Evolutionary conservation across 768 basidiomycete species (phyloP).

Genomic region (Kwoniella dendrophila): DNA sequence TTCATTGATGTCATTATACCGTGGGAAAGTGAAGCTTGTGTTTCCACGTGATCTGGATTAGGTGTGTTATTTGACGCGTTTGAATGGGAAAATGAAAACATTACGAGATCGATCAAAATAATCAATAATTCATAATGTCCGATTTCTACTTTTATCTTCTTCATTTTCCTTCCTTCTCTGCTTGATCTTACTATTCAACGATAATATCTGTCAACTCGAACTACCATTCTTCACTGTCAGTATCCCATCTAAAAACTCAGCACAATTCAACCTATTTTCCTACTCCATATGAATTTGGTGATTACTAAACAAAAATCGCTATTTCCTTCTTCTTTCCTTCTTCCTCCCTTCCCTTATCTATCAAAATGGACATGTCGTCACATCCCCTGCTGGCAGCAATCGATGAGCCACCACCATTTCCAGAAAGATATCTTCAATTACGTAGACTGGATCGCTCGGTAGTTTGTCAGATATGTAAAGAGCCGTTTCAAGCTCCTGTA

Average conservation of each 20-base stretch:
- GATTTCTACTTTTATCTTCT: constrained; percentile 3
- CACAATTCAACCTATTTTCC: too few relatives aligned
- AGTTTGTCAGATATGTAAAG: constrained; percentile 75
- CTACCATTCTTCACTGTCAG: too few relatives aligned
- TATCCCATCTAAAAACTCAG: too few relatives aligned
- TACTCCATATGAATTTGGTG: background rate
- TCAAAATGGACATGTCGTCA: constrained; percentile 23
- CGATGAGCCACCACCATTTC: constrained; percentile 73
- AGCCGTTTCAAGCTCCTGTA: constrained; percentile 73
- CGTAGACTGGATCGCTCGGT: constrained; percentile 67
- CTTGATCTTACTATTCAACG: too few relatives aligned
- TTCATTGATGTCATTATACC: too few relatives aligned
- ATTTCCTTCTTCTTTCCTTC: constrained; percentile 1
- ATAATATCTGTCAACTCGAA: too few relatives aligned
- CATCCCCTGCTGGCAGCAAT: constrained; percentile 40
- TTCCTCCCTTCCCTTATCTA: background rate
- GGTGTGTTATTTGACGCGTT: constrained; percentile 10
- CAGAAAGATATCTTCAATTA: constrained; percentile 62
- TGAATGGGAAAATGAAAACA: constrained; percentile 18
- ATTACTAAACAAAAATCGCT: background rate
- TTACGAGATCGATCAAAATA: constrained; percentile 9
- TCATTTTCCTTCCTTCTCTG: constrained; percentile 6
- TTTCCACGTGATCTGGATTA: background rate
- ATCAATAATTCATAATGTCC: background rate
- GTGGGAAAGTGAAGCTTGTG: constrained; percentile 8